These are phyloP conservation scores for Verticillium klebahnii DNA, from an alignment of 2,329 filamentous ascomycete genomes.

Conservation along the genomic window DNA sequence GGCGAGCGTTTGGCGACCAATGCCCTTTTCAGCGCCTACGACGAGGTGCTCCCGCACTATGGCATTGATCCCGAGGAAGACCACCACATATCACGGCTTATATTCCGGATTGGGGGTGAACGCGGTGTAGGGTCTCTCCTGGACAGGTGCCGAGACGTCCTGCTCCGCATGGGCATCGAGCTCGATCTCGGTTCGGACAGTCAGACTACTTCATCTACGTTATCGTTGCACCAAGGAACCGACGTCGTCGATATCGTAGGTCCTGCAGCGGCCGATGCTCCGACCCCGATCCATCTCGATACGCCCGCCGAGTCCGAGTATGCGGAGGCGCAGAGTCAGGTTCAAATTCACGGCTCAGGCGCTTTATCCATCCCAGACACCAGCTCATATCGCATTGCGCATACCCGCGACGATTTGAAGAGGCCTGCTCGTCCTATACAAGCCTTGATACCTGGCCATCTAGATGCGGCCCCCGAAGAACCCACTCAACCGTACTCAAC, in stretches of 20 bases:
- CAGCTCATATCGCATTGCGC: background rate
- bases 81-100: constrained; percentile 68
- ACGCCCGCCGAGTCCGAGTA: background rate
- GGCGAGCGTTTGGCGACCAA: constrained; percentile 65
- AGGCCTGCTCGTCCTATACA: too few species aligned
- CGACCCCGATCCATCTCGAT: background rate
- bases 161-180: constrained; percentile 66
- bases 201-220: background rate
- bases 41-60: constrained; percentile 66
- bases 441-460: too few species aligned
- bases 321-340: background rate
- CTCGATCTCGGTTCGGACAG: constrained; percentile 50
- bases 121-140: constrained; percentile 53
- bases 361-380: background rate
- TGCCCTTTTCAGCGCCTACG: constrained; percentile 78
- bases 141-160: constrained; percentile 65
- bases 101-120: constrained; percentile 73
- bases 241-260: background rate
- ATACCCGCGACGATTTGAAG: too few species aligned
- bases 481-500: too few species aligned
- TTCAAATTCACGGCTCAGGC: background rate
- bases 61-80: constrained; percentile 70
- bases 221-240: background rate
- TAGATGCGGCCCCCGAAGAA: too few species aligned
- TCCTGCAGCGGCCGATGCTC: background rate